A percentile compares a stretch with the other conserved stretches of the same genome.
These are phyloP conservation scores for Sporisorium graminicola DNA, from an alignment of 1,284 basidiomycete genomes.

Conservation along the genomic window DNA sequence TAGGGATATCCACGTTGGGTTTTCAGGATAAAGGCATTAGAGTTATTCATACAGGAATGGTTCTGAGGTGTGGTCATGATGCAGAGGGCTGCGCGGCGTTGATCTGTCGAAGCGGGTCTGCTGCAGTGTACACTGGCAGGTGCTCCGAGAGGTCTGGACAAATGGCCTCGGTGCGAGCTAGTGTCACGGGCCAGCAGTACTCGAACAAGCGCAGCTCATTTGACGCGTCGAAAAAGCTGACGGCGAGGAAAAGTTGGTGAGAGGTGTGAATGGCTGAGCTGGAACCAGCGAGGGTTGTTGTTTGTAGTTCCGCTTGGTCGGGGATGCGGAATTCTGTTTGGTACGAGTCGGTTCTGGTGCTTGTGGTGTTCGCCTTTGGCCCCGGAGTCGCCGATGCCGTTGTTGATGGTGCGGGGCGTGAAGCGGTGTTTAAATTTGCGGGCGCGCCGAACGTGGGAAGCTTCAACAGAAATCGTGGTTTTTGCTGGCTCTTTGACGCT, in stretches of 20 bases:
- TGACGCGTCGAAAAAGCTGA: not conserved
- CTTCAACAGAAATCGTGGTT: not conserved
- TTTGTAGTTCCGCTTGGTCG: not conserved
- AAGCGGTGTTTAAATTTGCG: too few relatives aligned
- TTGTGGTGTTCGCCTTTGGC: not conserved
- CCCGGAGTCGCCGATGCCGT: not conserved
- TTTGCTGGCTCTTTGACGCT: not conserved
- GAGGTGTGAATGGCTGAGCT: slow-evolving; percentile 6
- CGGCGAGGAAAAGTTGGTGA: slow-evolving; percentile 15
- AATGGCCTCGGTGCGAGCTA: slow-evolving; percentile 10
- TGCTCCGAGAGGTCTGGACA: not conserved
- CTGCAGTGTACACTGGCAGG: not conserved
- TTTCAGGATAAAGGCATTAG: not conserved
- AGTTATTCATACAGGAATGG: not conserved
- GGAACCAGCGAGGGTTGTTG: slow-evolving; percentile 3
- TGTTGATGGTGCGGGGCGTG: too few relatives aligned
- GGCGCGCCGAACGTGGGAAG: not conserved
- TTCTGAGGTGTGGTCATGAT: not conserved
- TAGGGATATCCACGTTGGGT: too few relatives aligned
- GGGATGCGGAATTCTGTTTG: slow-evolving; percentile 3
- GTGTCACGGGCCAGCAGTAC: slow-evolving; percentile 7
- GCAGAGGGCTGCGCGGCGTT: not conserved
- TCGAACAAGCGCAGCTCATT: not conserved
- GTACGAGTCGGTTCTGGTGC: not conserved
- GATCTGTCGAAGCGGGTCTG: not conserved